Evolutionary conservation across 768 basidiomycete genomes (phyloP), one percentile per base, ranked within the genome.

Genomic region (Psilocybe azurescens): DNA sequence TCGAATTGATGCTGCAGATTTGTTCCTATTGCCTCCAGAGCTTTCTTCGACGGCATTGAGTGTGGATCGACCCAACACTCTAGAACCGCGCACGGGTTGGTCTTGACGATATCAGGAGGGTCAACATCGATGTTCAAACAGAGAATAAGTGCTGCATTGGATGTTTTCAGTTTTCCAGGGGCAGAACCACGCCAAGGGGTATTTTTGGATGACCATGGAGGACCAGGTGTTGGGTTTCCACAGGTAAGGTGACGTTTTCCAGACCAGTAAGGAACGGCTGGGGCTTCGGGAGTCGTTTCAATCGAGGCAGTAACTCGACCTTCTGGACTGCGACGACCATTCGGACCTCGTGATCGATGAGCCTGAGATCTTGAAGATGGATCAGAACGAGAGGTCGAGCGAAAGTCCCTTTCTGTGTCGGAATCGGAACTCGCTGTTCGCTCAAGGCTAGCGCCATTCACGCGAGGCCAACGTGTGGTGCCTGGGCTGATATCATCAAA

Each of bases 1-100:
- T 99, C 96, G 73, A 97, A 99, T 73, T 99, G 97, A 69, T 93
- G 91, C 69, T 95, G 91, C 3, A 99, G 79, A 75, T 98, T 97
- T 29, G 89, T 87, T 5, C 95, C 95, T 67, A 97, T 97, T 41
- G 93, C 90, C 71, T 97, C 94, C 18, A 97, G 86, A 44, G 97
- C 97, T 73, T 97, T 98, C 59, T 91, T 87, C 0, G 94, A 90
- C 8, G 95, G 93, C 82, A 97, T 86, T 16, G 90, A 92, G 65
- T 90, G 92, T 3, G 97, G 97, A 76, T 99, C 96, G 36, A 99
- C 91, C 97, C 97, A 99, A 65, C 94, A 95, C 74, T 99, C 97
- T 52, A 97, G 80, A 47, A 91, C 89, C 0, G 97, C 95, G 67
- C 95, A 98, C 0, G 97, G 97, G 65, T 91, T 91, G 5, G 97